Evolutionary conservation across 345 rosid species (phyloP).

Genomic region (Kernera saxatilis): DNA sequence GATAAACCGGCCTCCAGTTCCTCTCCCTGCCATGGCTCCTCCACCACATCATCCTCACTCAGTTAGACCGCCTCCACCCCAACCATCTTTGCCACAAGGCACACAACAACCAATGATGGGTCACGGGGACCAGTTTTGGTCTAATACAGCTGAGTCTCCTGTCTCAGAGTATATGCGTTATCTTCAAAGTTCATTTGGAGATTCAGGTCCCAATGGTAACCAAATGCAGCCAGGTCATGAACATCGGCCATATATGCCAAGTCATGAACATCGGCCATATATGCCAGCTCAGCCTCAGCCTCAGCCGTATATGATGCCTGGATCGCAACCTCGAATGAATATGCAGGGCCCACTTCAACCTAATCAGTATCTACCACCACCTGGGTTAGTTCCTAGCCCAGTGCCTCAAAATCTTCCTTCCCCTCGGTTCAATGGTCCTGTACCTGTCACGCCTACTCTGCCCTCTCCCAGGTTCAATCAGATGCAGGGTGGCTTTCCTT

Average conservation of each 20-base stretch:
- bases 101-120: conserved; percentile 36
- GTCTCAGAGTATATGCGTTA: conserved; percentile 80
- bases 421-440: conserved; percentile 55
- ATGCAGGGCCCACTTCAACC: conserved; percentile 29
- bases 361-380: conserved; percentile 36
- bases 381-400: conserved; percentile 27
- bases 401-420: conserved; percentile 38
- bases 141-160: conserved; percentile 69
- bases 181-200: conserved; percentile 55
- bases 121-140: conserved; percentile 48
- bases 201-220: conserved; percentile 45
- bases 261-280: neutral
- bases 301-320: conserved; percentile 19
- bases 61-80: conserved; percentile 30
- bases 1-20: conserved; percentile 49
- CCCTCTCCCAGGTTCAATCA: conserved; percentile 50
- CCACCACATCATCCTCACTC: conserved; percentile 13
- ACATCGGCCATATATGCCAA: neutral
- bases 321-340: conserved; percentile 21
- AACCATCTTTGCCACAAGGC: conserved; percentile 9
- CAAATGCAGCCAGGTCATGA: conserved; percentile 34
- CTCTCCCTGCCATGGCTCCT: conserved; percentile 30
- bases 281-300: neutral
- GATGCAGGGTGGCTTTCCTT: conserved; percentile 41
- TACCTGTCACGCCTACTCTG: conserved; percentile 37